Percentiles rank a stretch among this genome's conserved stretches.
Evolutionary conservation across 83 land plant genomes (phyloP).

Genomic region (Thuja plicata): DNA sequence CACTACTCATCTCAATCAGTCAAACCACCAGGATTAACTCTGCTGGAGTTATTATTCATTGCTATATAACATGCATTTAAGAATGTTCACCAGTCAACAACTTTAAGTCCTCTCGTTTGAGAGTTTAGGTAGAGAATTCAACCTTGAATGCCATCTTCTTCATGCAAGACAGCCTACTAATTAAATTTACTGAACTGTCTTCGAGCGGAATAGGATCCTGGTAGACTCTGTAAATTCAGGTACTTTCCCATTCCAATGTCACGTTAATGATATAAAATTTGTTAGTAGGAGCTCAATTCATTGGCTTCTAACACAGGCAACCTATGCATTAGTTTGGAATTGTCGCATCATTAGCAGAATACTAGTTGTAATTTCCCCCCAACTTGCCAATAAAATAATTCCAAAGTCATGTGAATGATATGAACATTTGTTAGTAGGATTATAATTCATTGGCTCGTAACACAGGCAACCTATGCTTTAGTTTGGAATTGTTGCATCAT

Average conservation of each 20-base stretch:
- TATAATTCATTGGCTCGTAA: not conserved
- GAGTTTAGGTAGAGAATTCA: not conserved
- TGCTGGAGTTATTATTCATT: not conserved
- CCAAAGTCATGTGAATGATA: not conserved
- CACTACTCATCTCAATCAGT: not conserved
- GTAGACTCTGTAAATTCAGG: not conserved
- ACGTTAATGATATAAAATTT: not conserved
- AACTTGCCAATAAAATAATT: too few species aligned
- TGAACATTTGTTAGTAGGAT: not conserved
- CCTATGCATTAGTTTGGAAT: not conserved
- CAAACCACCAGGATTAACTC: not conserved
- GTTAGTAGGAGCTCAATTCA: not conserved
- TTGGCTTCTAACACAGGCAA: not conserved
- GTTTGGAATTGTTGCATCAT: not conserved
- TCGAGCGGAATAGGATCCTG: not conserved
- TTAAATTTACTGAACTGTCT: not conserved
- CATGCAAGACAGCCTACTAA: not conserved
- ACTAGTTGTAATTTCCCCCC: not conserved
- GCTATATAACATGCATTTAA: not conserved
- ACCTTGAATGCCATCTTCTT: not conserved
- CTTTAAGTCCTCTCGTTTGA: not conserved
- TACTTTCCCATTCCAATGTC: not conserved
- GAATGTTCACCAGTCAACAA: not conserved
- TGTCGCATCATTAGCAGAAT: not conserved
- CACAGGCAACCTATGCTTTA: not conserved